Evolutionary conservation across 2,329 filamentous ascomycete genomes (phyloP).

Genomic region (Fragosphaeria purpurea): DNA sequence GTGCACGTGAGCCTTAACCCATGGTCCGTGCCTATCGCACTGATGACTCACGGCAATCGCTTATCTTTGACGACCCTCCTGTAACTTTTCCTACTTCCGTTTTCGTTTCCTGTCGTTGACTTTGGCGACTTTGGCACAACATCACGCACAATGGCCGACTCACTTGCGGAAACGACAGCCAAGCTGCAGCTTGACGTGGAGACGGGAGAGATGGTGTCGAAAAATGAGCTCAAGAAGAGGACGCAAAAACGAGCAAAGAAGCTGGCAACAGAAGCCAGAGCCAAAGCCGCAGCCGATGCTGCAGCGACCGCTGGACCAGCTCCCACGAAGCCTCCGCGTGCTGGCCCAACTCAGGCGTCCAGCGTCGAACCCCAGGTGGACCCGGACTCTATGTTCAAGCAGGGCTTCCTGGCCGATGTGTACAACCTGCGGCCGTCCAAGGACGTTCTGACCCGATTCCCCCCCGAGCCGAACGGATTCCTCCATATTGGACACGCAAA

Average conservation of each 20-base stretch:
- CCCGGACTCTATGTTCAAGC: constrained; percentile 64
- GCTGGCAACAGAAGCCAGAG: neutral
- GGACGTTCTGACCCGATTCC: constrained; percentile 60
- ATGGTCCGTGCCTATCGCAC: no score
- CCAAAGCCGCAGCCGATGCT: constrained; percentile 41
- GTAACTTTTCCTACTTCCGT: no score
- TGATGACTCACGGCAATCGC: no score
- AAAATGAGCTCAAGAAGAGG: constrained; percentile 53
- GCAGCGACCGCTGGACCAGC: constrained; percentile 27
- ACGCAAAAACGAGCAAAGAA: constrained; percentile 37
- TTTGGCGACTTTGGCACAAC: no score
- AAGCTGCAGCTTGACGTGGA: constrained; percentile 54
- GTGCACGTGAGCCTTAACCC: no score
- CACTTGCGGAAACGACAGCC: constrained; percentile 34
- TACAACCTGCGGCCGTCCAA: constrained; percentile 56
- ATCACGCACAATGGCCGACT: constrained; percentile 32
- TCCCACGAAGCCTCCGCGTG: constrained; percentile 17
- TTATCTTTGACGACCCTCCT: no score
- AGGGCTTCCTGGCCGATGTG: constrained; percentile 63
- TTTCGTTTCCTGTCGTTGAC: no score
- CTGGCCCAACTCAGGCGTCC: constrained; percentile 18
- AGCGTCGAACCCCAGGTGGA: constrained; percentile 43
- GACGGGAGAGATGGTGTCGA: constrained; percentile 57
- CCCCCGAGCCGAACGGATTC: constrained; percentile 83
- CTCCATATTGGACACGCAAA: constrained; percentile 90